Evolutionary conservation across 306 rosid species (phyloP).

Genomic region (Fragaria vesca): DNA sequence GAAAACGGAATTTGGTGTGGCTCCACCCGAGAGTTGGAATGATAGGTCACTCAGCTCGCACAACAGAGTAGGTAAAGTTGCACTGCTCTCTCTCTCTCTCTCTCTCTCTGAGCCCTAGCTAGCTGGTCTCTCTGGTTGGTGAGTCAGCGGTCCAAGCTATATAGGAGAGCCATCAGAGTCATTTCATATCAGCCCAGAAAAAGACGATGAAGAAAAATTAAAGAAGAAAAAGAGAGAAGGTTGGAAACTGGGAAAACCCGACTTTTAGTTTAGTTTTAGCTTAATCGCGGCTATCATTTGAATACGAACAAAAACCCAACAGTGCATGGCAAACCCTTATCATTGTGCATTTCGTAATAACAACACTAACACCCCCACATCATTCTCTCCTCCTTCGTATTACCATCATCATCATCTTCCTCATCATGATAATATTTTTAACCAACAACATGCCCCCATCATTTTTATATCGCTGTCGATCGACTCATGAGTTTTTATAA

Average conservation of each 20-base stretch:
- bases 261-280: background rate
- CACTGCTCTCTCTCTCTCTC: constrained; percentile 3
- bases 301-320: constrained; percentile 32
- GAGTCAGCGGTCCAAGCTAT: constrained; percentile 34
- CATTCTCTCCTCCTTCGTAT: constrained; percentile 8
- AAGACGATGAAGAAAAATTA: constrained; percentile 9
- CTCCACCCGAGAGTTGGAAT: constrained; percentile 8
- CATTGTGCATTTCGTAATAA: constrained; percentile 38
- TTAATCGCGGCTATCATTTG: constrained; percentile 10
- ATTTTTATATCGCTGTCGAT: background rate
- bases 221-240: background rate
- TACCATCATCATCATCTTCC: background rate
- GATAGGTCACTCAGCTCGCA: constrained; percentile 7
- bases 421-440: background rate
- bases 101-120: background rate
- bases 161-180: constrained; percentile 23
- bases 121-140: constrained; percentile 19
- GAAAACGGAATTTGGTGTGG: background rate
- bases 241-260: constrained; percentile 36
- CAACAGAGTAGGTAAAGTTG: constrained; percentile 21
- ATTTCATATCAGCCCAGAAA: constrained; percentile 30
- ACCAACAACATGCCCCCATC: background rate
- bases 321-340: constrained; percentile 35
- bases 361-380: constrained; percentile 14
- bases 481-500: background rate